phyloP scores from a whole-genome alignment of 2,329 filamentous ascomycete genomes.

The Huntiella abstrusa region DNA sequence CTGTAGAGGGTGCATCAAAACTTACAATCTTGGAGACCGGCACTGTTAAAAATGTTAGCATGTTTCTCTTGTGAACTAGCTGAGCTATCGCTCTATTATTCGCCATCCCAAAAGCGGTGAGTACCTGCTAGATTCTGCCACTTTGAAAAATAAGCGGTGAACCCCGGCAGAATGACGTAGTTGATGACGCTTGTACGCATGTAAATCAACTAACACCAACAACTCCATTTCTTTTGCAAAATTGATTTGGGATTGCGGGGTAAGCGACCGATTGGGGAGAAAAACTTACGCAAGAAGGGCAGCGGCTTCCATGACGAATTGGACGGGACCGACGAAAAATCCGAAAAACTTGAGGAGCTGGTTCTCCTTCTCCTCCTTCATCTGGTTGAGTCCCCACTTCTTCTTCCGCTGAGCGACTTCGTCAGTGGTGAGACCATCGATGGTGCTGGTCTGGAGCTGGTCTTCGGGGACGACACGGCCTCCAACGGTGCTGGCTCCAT shows the following conservation, averaged over 20 bases:
- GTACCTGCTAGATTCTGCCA: too few relatives aligned
- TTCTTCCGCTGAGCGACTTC: constrained; percentile 46
- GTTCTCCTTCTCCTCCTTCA: constrained; percentile 85
- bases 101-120: too few relatives aligned
- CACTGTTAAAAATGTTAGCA: constrained; percentile 10
- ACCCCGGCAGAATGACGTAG: too few relatives aligned
- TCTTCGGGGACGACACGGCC: constrained; percentile 51
- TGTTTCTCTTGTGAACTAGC: not conserved
- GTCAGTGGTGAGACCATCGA: constrained; percentile 46
- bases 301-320: constrained; percentile 84
- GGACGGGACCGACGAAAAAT: constrained; percentile 77
- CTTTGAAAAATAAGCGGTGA: too few relatives aligned
- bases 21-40: constrained; percentile 12
- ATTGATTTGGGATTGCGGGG: not conserved
- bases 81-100: too few relatives aligned
- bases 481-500: constrained; percentile 25
- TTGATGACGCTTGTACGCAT: too few relatives aligned
- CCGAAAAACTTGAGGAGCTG: constrained; percentile 62
- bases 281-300: constrained; percentile 69
- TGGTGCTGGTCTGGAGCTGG: constrained; percentile 56
- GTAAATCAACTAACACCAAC: too few relatives aligned
- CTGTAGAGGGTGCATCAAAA: not conserved
- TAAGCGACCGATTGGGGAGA: constrained; percentile 41
- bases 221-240: not conserved
- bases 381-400: constrained; percentile 68